A percentile compares a stretch with the other conserved stretches of the same genome.
These are phyloP conservation scores for Isoetes engelmannii DNA, from an alignment of 83 land plant genomes.

Conservation along the genomic window DNA sequence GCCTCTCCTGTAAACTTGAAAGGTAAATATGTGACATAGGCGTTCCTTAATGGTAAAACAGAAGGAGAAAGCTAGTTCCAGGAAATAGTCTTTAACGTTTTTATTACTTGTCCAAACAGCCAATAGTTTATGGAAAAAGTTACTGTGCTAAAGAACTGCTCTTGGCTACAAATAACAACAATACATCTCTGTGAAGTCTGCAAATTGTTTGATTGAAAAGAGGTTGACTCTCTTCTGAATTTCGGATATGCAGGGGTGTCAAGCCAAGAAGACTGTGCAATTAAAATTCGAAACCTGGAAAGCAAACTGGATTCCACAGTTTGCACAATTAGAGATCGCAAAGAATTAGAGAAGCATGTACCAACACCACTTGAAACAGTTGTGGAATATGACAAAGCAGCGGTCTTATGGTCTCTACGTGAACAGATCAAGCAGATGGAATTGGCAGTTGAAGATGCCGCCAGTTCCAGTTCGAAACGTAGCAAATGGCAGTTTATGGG, in stretches of 20 bases:
- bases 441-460: not conserved
- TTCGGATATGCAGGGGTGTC: constrained; percentile 5
- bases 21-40: constrained; percentile 35
- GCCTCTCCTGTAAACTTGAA: constrained; percentile 98
- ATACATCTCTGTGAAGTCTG: too few species aligned
- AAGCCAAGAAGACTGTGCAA: constrained; percentile 14
- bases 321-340: constrained; percentile 5
- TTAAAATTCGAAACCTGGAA: constrained; percentile 7
- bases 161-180: too few species aligned
- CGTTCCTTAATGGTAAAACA: too few species aligned
- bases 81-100: too few species aligned
- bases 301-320: constrained; percentile 5
- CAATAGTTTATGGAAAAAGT: too few species aligned
- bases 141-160: too few species aligned
- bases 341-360: constrained; percentile 9
- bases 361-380: constrained; percentile 10
- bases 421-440: constrained; percentile 13
- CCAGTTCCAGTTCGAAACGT: not conserved
- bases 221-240: not conserved
- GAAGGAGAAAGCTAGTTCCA: too few species aligned
- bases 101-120: too few species aligned
- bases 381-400: constrained; percentile 16
- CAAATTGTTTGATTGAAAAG: too few species aligned
- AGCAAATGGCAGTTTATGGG: constrained; percentile 16
- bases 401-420: not conserved